phyloP scores from a whole-genome alignment of 768 basidiomycete species.

The Sarcodon sp. region DNA sequence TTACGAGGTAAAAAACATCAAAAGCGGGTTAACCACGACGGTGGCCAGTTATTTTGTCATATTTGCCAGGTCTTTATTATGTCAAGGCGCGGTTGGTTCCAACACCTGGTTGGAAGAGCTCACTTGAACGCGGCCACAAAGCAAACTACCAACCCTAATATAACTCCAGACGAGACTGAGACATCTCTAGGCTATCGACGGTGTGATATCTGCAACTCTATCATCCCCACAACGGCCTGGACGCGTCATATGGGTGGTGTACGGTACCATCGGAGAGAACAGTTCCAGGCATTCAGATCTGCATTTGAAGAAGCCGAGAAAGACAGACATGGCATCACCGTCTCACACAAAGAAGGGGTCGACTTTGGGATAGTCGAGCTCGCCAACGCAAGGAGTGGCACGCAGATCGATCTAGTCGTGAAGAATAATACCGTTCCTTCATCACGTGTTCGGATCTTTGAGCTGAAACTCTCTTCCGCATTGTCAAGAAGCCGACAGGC shows the following conservation, averaged over 20 bases:
- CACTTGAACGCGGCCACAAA: not conserved
- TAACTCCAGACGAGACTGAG: not conserved
- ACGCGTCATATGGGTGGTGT: slow-evolving; percentile 1
- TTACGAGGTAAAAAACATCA: not conserved
- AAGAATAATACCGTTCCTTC: slow-evolving; percentile 4
- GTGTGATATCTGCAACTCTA: slow-evolving; percentile 5
- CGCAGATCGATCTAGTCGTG: slow-evolving; percentile 2
- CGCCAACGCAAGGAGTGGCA: not conserved
- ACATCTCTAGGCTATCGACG: not conserved
- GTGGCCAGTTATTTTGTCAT: not conserved
- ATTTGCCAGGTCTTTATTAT: not conserved
- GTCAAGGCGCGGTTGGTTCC: not conserved
- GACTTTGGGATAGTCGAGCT: slow-evolving; percentile 13
- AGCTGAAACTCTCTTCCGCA: not conserved
- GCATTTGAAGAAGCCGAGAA: slow-evolving; percentile 6
- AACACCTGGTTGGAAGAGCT: not conserved
- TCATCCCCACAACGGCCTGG: slow-evolving; percentile 4
- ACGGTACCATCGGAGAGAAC: slow-evolving; percentile 5
- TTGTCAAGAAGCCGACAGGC: not conserved
- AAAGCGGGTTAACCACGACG: not conserved
- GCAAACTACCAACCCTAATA: not conserved
- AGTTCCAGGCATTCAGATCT: not conserved
- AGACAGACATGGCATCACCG: slow-evolving; percentile 6
- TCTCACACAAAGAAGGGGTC: slow-evolving; percentile 9
- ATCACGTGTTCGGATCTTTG: not conserved